Conservation (phyloP, 768 basidiomycete species). For the Paxillus involutus region DNA sequence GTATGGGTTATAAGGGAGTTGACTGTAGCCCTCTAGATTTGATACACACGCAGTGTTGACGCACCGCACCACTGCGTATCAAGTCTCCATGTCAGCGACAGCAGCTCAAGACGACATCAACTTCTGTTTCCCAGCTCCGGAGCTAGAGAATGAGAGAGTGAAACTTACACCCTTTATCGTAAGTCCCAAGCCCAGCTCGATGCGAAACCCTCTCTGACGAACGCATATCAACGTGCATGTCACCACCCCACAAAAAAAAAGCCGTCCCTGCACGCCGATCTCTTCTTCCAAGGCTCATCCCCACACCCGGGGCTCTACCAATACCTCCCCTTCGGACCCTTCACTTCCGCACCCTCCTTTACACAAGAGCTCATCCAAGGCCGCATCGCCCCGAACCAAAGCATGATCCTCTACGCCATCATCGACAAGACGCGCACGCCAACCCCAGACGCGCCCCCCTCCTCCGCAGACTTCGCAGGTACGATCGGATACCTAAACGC, state of each 20-base stretch:
- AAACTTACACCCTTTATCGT: slow-evolving; percentile 52
- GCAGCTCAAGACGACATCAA: slow-evolving; percentile 34
- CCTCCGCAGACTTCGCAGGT: slow-evolving; percentile 43
- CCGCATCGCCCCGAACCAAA: slow-evolving; percentile 35
- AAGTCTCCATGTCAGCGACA: too few relatives aligned
- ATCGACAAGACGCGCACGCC: slow-evolving; percentile 45
- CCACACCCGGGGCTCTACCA: slow-evolving; percentile 41
- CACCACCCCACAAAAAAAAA: slow-evolving; percentile 28
- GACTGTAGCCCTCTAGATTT: too few relatives aligned
- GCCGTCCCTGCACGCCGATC: slow-evolving; percentile 42
- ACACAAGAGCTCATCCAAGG: slow-evolving; percentile 33
- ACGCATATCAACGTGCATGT: too few relatives aligned
- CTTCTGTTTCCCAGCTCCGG: slow-evolving; percentile 43
- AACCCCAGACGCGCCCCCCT: not conserved
- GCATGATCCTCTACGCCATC: slow-evolving; percentile 46
- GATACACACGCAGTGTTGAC: too few relatives aligned
- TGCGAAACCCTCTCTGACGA: too few relatives aligned
- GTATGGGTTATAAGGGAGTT: too few relatives aligned
- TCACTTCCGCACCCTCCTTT: slow-evolving; percentile 36
- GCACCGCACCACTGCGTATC: too few relatives aligned
- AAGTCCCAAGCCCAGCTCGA: slow-evolving; percentile 10
- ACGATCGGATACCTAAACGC: slow-evolving; percentile 51
- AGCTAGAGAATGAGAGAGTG: slow-evolving; percentile 47
- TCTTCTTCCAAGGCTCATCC: slow-evolving; percentile 35
- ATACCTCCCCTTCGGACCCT: slow-evolving; percentile 55